These are phyloP conservation scores for Neonectria faginata DNA, from an alignment of 2,329 filamentous ascomycete genomes.

Conservation along the genomic window DNA sequence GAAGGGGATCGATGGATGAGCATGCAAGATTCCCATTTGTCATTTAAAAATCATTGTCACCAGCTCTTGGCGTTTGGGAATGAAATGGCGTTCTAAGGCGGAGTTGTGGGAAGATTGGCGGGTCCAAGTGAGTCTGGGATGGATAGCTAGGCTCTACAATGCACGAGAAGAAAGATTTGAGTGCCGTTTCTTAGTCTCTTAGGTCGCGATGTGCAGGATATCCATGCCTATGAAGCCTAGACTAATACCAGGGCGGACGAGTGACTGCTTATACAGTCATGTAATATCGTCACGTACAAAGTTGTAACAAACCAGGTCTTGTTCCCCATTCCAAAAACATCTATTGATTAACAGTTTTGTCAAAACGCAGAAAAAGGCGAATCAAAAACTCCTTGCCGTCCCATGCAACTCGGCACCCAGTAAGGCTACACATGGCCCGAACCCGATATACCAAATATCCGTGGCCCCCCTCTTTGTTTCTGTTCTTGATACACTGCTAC, in stretches of 20 bases:
- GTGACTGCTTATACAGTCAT: neutral
- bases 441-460: conserved; percentile 21
- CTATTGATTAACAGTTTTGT: conserved; percentile 29
- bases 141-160: neutral
- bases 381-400: conserved; percentile 39
- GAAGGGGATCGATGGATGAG: neutral
- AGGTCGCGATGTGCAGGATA: neutral
- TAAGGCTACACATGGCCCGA: conserved; percentile 15
- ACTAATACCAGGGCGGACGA: neutral
- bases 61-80: conserved; percentile 35
- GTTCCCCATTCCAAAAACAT: conserved; percentile 2
- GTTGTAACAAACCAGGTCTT: neutral
- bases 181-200: neutral
- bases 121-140: neutral
- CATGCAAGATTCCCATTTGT: conserved; percentile 2
- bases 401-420: conserved; percentile 37
- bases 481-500: conserved; percentile 14
- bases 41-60: conserved; percentile 10
- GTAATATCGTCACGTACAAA: neutral
- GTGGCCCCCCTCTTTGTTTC: conserved; percentile 11
- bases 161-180: neutral
- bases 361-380: conserved; percentile 29
- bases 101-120: conserved; percentile 15
- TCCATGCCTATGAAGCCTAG: neutral
- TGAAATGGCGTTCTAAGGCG: conserved; percentile 30